Base-by-base conservation (phyloP, 345 rosid genomes). In the Aethionema arabicum region DNA sequence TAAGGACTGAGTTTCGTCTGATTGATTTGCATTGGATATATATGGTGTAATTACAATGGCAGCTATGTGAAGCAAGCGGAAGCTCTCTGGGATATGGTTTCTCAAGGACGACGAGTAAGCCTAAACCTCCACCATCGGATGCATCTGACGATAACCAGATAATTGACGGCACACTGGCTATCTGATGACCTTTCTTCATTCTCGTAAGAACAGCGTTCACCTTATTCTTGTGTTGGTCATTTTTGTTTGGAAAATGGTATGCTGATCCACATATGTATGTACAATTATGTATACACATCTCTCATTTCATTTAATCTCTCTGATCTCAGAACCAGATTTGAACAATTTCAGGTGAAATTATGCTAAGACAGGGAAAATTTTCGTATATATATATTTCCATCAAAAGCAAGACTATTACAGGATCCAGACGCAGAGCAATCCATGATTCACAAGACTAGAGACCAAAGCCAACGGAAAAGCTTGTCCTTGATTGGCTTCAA, bases 1-100 rank as follows among this genome's bases (percentile, higher is more conserved):
- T 30, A 0, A 6, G 3, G 13, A 5, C 15, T 7, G 32, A 46
- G 63, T 32, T 32, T 55, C 39, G 35, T 41, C 5, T 55, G 40
- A 55, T 12, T 40, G 46, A 35, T 48, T 21, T 40, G 54, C 15
- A 15, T 45, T 32, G 54, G 37, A 32, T 7, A 41, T 40, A 42
- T 43, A 52, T 32, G 51, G 63, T 56, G 48, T 31, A 11, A 56
- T 43, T 5, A 7, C 39, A 14, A 57, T 55, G 72, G 77, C 89
- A 92, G 98, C 82, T 92, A 40, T 81, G 85, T 60, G 79, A 92
- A 80, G 69, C 89, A 29, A 92, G 79, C 15, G 99, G 99, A 62
- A 93, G 95, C 69, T 93, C 99, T 31, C 91, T 84, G 51, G 99
- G 99, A 8, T 93, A 93, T 54, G 99, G 99, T 66, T 89, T 76